A percentile compares a stretch with the other conserved stretches of the same genome.
phyloP scores from a whole-genome alignment of 202 grass and related monocot species.

The Brachypodium distachyon region DNA sequence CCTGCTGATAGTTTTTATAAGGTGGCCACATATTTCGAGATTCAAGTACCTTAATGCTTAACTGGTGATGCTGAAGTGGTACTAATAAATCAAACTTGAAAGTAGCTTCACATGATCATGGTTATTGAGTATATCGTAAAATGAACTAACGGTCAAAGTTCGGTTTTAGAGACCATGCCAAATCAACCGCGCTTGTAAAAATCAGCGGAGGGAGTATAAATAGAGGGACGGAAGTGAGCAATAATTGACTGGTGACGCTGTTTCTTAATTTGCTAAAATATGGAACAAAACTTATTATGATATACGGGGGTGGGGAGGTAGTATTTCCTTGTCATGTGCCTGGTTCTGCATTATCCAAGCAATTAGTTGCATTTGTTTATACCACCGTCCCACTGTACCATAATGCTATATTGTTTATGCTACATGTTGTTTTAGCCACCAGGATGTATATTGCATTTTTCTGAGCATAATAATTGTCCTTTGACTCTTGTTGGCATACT shows the following conservation, averaged over 20 bases:
- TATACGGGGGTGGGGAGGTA: neutral
- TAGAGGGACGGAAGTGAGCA: neutral
- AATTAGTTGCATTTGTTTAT: neutral
- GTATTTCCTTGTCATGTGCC: neutral
- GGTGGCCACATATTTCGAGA: neutral
- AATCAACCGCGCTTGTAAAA: neutral
- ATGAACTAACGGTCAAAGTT: neutral
- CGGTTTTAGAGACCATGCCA: neutral
- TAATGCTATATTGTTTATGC: neutral
- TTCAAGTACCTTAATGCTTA: neutral
- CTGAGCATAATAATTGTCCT: neutral
- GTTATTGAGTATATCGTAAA: neutral
- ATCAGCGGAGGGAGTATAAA: neutral
- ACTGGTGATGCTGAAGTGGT: neutral
- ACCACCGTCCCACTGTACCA: neutral
- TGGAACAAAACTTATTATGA: neutral
- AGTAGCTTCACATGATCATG: neutral
- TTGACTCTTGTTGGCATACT: neutral
- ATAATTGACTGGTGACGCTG: neutral
- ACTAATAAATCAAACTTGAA: neutral
- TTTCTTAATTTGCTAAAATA: neutral
- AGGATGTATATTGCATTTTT: neutral
- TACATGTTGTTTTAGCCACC: neutral
- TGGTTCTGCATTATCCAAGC: neutral
- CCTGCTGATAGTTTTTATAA: neutral